Conservation (phyloP, 192 early-diverging fungal genomes). For the Rhizophlyctis rosea region DNA sequence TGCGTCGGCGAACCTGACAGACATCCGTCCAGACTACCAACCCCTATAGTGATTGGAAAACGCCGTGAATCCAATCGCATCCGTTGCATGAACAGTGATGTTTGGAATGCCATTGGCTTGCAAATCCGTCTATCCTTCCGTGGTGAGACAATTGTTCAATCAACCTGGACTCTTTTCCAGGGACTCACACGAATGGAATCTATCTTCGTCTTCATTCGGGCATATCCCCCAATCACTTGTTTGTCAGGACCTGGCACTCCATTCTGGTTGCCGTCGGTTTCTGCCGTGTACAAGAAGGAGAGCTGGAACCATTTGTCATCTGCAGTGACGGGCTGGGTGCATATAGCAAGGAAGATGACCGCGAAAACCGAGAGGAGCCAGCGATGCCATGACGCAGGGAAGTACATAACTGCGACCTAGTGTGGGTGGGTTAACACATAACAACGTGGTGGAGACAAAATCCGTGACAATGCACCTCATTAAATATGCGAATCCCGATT, state of each 20-base stretch:
- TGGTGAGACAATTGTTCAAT: neutral
- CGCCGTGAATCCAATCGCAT: constrained; percentile 6
- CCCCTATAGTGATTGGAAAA: constrained; percentile 18
- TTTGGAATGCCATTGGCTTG: neutral
- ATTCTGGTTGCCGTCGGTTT: neutral
- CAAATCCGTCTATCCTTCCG: neutral
- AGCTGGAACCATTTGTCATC: neutral
- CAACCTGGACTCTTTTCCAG: neutral
- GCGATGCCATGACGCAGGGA: too few species aligned
- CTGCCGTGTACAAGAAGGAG: neutral
- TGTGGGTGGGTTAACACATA: too few species aligned
- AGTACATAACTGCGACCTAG: too few species aligned
- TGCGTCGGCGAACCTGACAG: too few species aligned
- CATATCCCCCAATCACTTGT: neutral
- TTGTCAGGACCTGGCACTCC: neutral
- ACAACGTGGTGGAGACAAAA: too few species aligned
- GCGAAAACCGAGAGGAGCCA: too few species aligned
- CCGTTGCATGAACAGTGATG: constrained; percentile 6
- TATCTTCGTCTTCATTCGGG: neutral
- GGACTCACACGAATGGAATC: neutral
- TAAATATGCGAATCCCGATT: too few species aligned
- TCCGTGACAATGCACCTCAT: too few species aligned
- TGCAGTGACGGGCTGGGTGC: too few species aligned
- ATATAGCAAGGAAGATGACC: too few species aligned
- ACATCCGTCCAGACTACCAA: too few species aligned